Evolutionary conservation across 2,329 filamentous ascomycete genomes (phyloP).

Genomic region (Plenodomus biglobosus): DNA sequence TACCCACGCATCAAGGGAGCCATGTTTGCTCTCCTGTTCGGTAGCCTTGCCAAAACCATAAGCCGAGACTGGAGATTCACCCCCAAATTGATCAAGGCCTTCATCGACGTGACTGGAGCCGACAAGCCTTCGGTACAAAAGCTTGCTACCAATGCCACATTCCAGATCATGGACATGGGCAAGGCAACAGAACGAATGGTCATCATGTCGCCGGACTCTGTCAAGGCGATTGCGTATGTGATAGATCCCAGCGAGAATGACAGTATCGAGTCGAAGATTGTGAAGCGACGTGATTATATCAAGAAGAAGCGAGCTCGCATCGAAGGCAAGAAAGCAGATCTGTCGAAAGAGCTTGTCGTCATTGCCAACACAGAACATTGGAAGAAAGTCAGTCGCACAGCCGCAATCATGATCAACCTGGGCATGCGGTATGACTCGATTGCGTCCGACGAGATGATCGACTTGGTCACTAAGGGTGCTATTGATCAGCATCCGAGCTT

Average conservation of each 20-base stretch:
- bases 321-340: constrained; percentile 76
- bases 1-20: constrained; percentile 92
- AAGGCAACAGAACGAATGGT: constrained; percentile 85
- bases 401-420: constrained; percentile 86
- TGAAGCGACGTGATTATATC: constrained; percentile 71
- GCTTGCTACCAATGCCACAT: constrained; percentile 77
- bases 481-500: constrained; percentile 90
- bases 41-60: constrained; percentile 83
- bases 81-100: constrained; percentile 83
- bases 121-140: constrained; percentile 95
- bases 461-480: constrained; percentile 77
- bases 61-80: constrained; percentile 94
- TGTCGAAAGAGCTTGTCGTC: constrained; percentile 80
- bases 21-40: constrained; percentile 87
- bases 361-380: constrained; percentile 81
- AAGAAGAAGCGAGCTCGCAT: constrained; percentile 73
- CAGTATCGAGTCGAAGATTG: constrained; percentile 63
- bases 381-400: constrained; percentile 91
- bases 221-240: constrained; percentile 62
- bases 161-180: constrained; percentile 88
- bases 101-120: constrained; percentile 84
- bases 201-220: constrained; percentile 69
- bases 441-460: constrained; percentile 77
- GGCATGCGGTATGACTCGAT: constrained; percentile 90
- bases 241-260: constrained; percentile 46